Base-by-base conservation (phyloP, 768 basidiomycete genomes). In the Guyanaporus albipodus region DNA sequence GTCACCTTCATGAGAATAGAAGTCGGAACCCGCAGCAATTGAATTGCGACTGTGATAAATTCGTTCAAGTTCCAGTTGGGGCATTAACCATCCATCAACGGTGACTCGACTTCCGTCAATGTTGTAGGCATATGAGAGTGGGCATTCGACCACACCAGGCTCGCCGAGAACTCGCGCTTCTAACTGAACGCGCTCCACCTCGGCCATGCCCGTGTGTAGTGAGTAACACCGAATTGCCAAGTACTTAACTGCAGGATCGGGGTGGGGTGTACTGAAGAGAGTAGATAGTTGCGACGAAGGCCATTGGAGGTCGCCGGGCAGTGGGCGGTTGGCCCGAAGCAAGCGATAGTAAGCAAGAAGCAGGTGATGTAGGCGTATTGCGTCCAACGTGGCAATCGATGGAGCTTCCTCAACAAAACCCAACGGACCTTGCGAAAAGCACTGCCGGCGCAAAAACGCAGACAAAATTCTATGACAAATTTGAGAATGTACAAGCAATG, bases 341-440 rank as follows among this genome's bases (percentile, higher is more conserved):
- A 95, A 75, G 31, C 93, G 83, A 60, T 87, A 87, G 58, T 93
- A 90, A 1, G 87, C 79, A 35, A 95, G 72, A 26, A 96, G 75
- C 0, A 87, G 64, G 40, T 73, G 72, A 19, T 93, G 88, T 11
- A 93, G 67, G n/a, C 75, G 73, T 17, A 59, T 57, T 6, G 63
- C 44, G 29, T 82, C 73, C 38, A 73, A 48, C 2, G 57, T 48
- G n/a, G 62, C 40, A 15, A 66, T 38, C 4, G 68, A 59, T 4
- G 68, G 46, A 8, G 57, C 46, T 36, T 50, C 41, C 38, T 70
- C 56, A 17, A 81, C 57, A 41, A 60, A 75, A 70, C 69, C 62
- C 9, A 93, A 61, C 2, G 83, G 85, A 1, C 87, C 82, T 14
- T 72, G 61, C 48, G 64, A 62, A 46, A 77, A 73, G 33, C 59